phyloP scores from a whole-genome alignment of 2,329 filamentous ascomycete genomes.

The Calonectria leucothoes region DNA sequence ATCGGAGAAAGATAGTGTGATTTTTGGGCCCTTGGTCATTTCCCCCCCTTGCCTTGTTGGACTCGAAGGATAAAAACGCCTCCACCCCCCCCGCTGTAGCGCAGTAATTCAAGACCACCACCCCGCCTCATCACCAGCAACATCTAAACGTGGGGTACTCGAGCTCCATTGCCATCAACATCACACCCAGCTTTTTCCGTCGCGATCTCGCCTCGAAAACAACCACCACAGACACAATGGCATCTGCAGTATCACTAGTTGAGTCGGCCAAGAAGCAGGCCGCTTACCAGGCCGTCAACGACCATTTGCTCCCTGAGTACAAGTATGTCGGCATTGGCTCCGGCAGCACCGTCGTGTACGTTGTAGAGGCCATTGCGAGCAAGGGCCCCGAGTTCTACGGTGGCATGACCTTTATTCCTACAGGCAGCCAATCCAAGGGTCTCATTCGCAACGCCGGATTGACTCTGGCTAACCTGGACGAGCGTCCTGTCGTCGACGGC shows the following conservation, averaged over 20 bases:
- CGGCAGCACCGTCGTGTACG: slow-evolving; percentile 85
- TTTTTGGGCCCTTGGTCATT: neutral
- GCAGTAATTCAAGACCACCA: neutral
- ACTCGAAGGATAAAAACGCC: neutral
- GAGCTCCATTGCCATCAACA: slow-evolving; percentile 4
- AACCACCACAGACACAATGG: slow-evolving; percentile 51
- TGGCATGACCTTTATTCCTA: slow-evolving; percentile 88
- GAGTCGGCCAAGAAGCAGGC: slow-evolving; percentile 82
- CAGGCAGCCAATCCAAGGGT: slow-evolving; percentile 89
- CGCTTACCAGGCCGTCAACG: slow-evolving; percentile 78
- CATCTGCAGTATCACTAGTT: slow-evolving; percentile 57
- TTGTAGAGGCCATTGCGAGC: slow-evolving; percentile 82
- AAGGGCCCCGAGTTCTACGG: slow-evolving; percentile 65
- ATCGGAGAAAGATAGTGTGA: neutral
- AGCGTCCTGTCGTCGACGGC: slow-evolving; percentile 65
- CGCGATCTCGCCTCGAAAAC: neutral
- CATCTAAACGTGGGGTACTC: slow-evolving; percentile 14
- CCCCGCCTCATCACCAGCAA: slow-evolving; percentile 17
- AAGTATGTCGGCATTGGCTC: slow-evolving; percentile 83
- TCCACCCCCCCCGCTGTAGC: slow-evolving; percentile 3
- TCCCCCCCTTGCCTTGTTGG: neutral
- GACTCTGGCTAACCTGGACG: slow-evolving; percentile 80
- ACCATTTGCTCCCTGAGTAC: slow-evolving; percentile 74
- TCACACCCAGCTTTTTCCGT: neutral
- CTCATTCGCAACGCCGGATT: slow-evolving; percentile 85